Base-by-base conservation (phyloP, 1,139 yeast genomes). In the Suhomyces choctaworum region DNA sequence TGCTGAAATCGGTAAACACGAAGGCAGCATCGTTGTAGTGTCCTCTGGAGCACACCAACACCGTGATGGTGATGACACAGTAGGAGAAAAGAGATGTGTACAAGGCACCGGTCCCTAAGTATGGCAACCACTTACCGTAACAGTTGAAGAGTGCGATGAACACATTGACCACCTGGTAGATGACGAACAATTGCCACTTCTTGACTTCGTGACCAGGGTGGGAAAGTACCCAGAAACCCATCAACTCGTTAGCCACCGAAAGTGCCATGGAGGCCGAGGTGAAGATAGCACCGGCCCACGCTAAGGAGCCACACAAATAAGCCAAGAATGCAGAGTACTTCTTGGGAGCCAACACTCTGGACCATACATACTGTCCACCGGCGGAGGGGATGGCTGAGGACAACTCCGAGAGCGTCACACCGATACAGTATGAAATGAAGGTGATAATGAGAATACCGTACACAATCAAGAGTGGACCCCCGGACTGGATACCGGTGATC, bases 361-460 rank as follows among this genome's bases (percentile, higher is more conserved):
- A 70, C 83, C 83, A 78, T 52, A 71, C 78, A 47, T 77, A 78
- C 56, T 79, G 85, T 23, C 84, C 85, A 34, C 84, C 84, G 5
- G 84, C 80, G 41, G 78, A 77, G 1, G 84, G 84, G 48, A 66
- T 76, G 6, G 82, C 80, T 16, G 78, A 70, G 4, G 77, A 62
- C 41, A 77, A 54, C 51, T 77, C 82, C 14, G 78, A 70, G 28
- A 78, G 58, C 1, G 81, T 71, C 28, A 69, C 62, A 29, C 79
- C 82, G 32, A 77, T 64, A 46, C 76, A 68, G 15, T 66, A 47
- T 1, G 82, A 73, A 10, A 78, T 54, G 39, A 58, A 58, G 0
- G 87, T 79, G 39, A 82, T 70, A 46, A 82, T 80, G 19, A 81
- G 61, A 46, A 80, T 80, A 50, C 88, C 88, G 49, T 80, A 81